Evolutionary conservation across 2,329 filamentous ascomycete species (phyloP).

Genomic region (Pestalotiopsis fici): DNA sequence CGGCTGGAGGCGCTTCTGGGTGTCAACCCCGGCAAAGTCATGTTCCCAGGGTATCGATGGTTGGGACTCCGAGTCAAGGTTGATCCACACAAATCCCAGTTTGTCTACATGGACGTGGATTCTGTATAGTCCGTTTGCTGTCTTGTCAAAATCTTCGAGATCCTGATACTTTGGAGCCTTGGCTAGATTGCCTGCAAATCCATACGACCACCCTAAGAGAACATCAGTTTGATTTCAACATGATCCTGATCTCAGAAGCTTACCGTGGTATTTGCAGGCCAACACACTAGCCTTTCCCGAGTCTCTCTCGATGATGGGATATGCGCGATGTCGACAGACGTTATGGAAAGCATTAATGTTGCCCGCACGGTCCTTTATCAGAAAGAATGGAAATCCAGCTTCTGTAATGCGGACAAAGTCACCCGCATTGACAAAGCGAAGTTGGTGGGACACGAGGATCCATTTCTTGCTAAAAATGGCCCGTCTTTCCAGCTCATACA

Average conservation of each 20-base stretch:
- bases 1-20: constrained; percentile 31
- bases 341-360: constrained; percentile 64
- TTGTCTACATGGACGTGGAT: constrained; percentile 55
- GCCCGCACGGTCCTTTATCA: constrained; percentile 50
- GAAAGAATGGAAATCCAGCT: constrained; percentile 56
- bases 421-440: not conserved
- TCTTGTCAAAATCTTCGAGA: constrained; percentile 55
- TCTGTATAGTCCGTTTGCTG: constrained; percentile 55
- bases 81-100: constrained; percentile 60
- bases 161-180: constrained; percentile 62
- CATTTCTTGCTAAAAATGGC: constrained; percentile 38
- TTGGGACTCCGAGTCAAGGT: constrained; percentile 27
- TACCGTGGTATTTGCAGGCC: constrained; percentile 49
- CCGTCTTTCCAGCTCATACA: constrained; percentile 42
- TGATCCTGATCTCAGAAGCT: not conserved
- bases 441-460: not conserved
- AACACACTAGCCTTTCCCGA: constrained; percentile 27
- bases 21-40: constrained; percentile 34
- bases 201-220: constrained; percentile 56
- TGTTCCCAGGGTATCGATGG: constrained; percentile 40
- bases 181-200: constrained; percentile 55
- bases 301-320: constrained; percentile 43
- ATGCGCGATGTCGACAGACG: constrained; percentile 62
- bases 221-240: not conserved
- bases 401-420: constrained; percentile 58